Conservation (phyloP, 2,329 filamentous ascomycete species). For the Sarocladium oryzae region DNA sequence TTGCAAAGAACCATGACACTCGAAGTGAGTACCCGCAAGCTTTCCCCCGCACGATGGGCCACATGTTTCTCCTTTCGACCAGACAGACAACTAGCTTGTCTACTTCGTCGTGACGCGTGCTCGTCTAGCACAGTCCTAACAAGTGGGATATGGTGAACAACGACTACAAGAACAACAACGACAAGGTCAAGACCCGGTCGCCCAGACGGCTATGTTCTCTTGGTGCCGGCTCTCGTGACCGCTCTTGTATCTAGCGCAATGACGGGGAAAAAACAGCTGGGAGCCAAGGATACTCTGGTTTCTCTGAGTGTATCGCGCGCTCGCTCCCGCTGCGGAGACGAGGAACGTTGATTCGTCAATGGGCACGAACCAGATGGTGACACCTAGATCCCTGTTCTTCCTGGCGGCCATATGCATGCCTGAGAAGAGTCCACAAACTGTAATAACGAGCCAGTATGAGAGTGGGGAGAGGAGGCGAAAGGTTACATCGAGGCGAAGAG, state of each 20-base stretch:
- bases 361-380: too few relatives aligned
- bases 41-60: constrained; percentile 4
- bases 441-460: not conserved
- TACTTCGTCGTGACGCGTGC: not conserved
- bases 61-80: not conserved
- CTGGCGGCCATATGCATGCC: too few relatives aligned
- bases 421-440: too few relatives aligned
- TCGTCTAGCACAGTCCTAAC: not conserved
- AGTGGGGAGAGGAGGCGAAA: not conserved
- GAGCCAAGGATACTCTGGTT: not conserved
- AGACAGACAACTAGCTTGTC: not conserved
- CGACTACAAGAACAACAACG: not conserved
- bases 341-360: not conserved
- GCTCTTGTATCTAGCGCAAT: not conserved
- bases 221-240: not conserved
- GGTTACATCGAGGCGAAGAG: constrained; percentile 6
- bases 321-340: too few relatives aligned
- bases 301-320: not conserved
- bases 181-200: not conserved
- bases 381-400: too few relatives aligned
- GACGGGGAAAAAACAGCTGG: not conserved
- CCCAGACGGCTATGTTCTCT: constrained; percentile 6
- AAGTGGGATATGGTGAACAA: not conserved
- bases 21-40: not conserved
- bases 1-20: not conserved